Evolutionary conservation across 2,329 filamentous ascomycete species (phyloP).

Genomic region (Ophiostoma sp.): DNA sequence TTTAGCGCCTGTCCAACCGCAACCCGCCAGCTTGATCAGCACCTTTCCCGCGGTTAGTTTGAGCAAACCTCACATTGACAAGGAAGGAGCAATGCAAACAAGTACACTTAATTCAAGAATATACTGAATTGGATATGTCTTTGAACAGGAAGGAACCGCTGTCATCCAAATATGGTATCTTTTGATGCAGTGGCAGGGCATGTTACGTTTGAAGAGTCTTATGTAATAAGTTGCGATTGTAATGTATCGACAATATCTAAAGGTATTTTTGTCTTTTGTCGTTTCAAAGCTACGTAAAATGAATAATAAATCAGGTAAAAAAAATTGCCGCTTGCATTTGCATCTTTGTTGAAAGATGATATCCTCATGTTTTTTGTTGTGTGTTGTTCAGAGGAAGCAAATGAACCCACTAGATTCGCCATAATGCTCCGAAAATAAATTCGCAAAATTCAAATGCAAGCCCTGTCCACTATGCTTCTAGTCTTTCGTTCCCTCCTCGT

Average conservation of each 20-base stretch:
- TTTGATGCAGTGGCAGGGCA: not conserved
- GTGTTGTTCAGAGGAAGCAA: not conserved
- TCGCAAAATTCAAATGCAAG: conserved; percentile 15
- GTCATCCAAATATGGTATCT: not conserved
- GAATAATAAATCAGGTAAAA: not conserved
- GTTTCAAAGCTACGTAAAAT: not conserved
- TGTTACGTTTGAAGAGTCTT: not conserved
- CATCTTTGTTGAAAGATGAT: conserved; percentile 32
- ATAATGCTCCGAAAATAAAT: conserved; percentile 21
- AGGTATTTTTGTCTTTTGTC: conserved; percentile 11
- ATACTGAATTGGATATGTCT: not conserved
- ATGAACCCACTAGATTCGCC: conserved; percentile 21
- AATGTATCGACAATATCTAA: not conserved
- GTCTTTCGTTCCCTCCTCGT: not conserved
- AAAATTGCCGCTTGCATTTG: conserved; percentile 15
- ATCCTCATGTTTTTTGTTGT: not conserved
- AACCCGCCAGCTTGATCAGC: not conserved
- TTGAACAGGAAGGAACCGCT: not conserved
- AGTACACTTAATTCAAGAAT: not conserved
- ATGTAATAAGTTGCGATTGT: not conserved
- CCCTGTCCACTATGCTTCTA: not conserved
- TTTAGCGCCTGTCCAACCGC: not conserved
- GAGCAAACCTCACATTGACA: not conserved
- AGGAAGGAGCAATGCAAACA: not conserved
- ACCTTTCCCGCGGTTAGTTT: not conserved